A percentile compares a stretch with the other conserved stretches of the same genome.
phyloP scores from a whole-genome alignment of 352 stramenopile species.

The Pythium vanterpoolii region DNA sequence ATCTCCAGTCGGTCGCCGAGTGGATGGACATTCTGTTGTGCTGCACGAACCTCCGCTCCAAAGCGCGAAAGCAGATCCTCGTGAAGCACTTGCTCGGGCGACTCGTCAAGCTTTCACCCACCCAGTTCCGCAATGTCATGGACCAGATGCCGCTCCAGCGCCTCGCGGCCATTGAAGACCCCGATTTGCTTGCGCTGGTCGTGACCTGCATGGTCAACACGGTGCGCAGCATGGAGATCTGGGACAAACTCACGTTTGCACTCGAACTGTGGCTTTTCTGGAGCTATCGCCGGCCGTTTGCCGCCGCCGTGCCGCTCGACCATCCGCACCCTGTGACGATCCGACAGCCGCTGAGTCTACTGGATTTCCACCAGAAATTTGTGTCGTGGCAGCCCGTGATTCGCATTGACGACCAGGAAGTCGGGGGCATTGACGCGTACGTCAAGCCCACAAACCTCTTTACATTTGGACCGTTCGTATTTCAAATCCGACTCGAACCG shows the following conservation, averaged over 20 bases:
- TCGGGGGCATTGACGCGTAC: conserved; percentile 27
- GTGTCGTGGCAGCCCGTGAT: conserved; percentile 40
- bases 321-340: not conserved
- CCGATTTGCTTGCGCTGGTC: conserved; percentile 32
- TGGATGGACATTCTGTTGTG: conserved; percentile 49
- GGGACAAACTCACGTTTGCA: conserved; percentile 37
- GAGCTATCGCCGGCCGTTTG: conserved; percentile 21
- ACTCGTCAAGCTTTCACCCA: conserved; percentile 26
- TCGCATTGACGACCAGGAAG: conserved; percentile 31
- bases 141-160: conserved; percentile 29
- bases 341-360: conserved; percentile 32
- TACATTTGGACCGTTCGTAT: conserved; percentile 24
- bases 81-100: conserved; percentile 31
- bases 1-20: conserved; percentile 25
- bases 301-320: not conserved
- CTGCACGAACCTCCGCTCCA: conserved; percentile 23
- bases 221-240: conserved; percentile 40
- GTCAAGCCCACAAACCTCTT: conserved; percentile 32
- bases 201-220: conserved; percentile 45
- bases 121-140: conserved; percentile 28
- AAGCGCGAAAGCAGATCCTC: conserved; percentile 23
- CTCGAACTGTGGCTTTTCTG: conserved; percentile 38
- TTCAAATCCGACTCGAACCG: conserved; percentile 46
- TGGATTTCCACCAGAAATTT: conserved; percentile 44
- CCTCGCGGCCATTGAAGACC: conserved; percentile 35